Evolutionary conservation across 768 basidiomycete genomes (phyloP), one percentile per base, ranked within the genome.

Genomic region (Pisolithus marmoratus): DNA sequence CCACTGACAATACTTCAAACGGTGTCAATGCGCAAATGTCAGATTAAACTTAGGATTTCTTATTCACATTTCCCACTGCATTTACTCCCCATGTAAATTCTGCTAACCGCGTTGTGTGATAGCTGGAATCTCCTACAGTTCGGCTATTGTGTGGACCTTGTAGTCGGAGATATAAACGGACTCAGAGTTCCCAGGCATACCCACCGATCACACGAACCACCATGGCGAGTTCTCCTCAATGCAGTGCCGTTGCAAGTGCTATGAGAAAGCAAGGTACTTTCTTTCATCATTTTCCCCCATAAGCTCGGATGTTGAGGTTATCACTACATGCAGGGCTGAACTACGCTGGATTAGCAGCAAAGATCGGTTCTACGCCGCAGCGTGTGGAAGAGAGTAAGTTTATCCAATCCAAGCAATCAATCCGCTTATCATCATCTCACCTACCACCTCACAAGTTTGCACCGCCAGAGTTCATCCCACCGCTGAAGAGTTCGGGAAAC

Each of bases 201-300:
- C 15, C 38, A 27, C 43, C 24, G 1, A 45, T 15, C 14, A 45
- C 15, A 24, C 22, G 2, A 9, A 45, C 46, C 38, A 65, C 52
- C 51, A 82, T 78, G 77, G 68, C 78, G 45, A 70, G 77, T 50
- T 71, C 75, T 68, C 78, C 78, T 9, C 76, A 74, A 62, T 87
- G 86, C 67, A 58, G 74, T 58, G 84, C 83, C 44, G 71, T 88
- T 58, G 71, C 70, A 56, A 69, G 68, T 26, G 84, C 83, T 12
- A 73, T 79, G 70, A 48, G 59, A 1, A 69, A 61, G 59, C 70
- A 74, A 55, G 79, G 85, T 85, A 51, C n/a, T 66, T 54, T 8
- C 36, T 11, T 15, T 29, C 12, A 37, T 47, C 19, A 17, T 20
- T 24, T 29, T n/a, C 11, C 43, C n/a, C 17, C 29, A 8, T 15